phyloP scores from a whole-genome alignment of 2,329 filamentous ascomycete species.

The Aspergillus pseudonomiae region DNA sequence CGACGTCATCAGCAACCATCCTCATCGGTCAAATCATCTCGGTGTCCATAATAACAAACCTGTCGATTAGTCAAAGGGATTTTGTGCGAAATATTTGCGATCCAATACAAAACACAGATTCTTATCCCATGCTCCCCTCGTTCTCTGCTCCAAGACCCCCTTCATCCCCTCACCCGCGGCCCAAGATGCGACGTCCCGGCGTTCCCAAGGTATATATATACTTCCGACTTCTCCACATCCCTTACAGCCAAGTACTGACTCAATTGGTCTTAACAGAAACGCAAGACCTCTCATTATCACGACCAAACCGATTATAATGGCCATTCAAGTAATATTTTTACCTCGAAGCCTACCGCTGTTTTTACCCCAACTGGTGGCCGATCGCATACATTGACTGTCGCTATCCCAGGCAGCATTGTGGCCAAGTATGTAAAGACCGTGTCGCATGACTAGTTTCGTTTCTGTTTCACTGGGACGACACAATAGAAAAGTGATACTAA shows the following conservation, averaged over 20 bases:
- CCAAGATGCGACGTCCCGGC: constrained; percentile 14
- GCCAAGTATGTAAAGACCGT: constrained; percentile 60
- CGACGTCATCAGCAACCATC: constrained; percentile 13
- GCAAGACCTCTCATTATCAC: constrained; percentile 23
- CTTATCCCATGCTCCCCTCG: not conserved
- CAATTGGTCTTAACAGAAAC: constrained; percentile 17
- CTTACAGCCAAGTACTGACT: not conserved
- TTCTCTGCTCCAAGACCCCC: not conserved
- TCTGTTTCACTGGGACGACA: not conserved
- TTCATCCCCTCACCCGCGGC: not conserved
- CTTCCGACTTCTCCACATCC: not conserved
- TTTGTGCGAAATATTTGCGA: constrained; percentile 2
- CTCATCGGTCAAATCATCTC: constrained; percentile 12
- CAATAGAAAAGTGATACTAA: not conserved
- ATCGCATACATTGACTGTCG: constrained; percentile 75
- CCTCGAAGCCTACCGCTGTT: constrained; percentile 69
- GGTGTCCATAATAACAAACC: not conserved
- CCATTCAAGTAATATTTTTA: constrained; percentile 46
- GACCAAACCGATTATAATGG: constrained; percentile 8
- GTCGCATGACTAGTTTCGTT: not conserved
- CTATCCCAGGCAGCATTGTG: constrained; percentile 76
- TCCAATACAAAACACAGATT: not conserved
- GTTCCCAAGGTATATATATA: constrained; percentile 7
- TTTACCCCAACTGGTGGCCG: constrained; percentile 68
- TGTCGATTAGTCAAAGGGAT: not conserved